Base-by-base conservation (phyloP, 768 basidiomycete genomes). In the Trametes cingulata region DNA sequence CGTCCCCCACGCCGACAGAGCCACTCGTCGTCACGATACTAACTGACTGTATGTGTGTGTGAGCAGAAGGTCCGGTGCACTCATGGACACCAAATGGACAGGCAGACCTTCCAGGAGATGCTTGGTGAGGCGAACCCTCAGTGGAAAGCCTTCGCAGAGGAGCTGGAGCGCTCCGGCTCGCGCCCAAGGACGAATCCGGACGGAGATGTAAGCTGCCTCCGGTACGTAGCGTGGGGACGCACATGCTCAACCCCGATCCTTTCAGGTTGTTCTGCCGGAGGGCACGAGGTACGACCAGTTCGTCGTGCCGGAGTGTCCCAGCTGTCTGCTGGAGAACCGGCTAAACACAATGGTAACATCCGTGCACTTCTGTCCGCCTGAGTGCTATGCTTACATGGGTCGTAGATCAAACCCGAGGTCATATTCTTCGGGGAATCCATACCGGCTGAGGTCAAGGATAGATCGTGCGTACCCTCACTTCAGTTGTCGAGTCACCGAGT, bases 381-480 rank as follows among this genome's bases (percentile, higher is more conserved):
- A 12, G 17, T 17, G 3, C 4, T 8, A 20, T n/a, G 13, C 19
- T 17, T 24, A 19, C 20, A 15, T 36, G n/a, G 14, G 14, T 37
- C 29, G 15, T 67, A 87, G 90, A 82, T 86, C 58, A 95, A 94
- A 75, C 89, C 93, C 0, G 85, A 88, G 42, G 81, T 95, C 17
- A 82, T 92, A 10, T 95, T 95, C 71, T 95, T 95, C 67, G 95
- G 95, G 33, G 95, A 96, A 75, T 90, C 92, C 0, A 91, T 98
- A 64, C 78, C 85, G 10, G 71, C 78, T 22, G 60, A 75, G 36
- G 79, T 90, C 51, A 89, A 83, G 69, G 82, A 87, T 43, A 80
- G 82, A 67, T 93, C 94, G 90, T 92, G 71, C 69, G 88, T 71
- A 20, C 40, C 25, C 14, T 3, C 19, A 1, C 24, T 24, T 19